Evolutionary conservation across 768 basidiomycete species (phyloP).

Genomic region (Mycena rebaudengoi): DNA sequence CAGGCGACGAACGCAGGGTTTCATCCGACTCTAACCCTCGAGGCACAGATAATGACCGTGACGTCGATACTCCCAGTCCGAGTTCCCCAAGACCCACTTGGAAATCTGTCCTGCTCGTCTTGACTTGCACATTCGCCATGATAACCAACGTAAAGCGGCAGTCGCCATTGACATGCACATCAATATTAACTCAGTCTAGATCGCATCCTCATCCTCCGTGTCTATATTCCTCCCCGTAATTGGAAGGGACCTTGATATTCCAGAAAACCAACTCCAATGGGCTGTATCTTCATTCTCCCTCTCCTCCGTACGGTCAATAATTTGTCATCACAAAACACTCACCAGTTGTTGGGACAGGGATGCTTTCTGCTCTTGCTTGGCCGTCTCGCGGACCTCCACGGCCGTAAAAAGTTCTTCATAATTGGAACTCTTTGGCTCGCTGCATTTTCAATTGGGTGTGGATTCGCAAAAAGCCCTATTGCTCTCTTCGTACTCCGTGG

Average conservation of each 20-base stretch:
- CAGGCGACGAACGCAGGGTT: no score
- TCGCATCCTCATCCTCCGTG: conserved; percentile 40
- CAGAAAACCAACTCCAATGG: conserved; percentile 57
- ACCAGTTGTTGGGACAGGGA: conserved; percentile 48
- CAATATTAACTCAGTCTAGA: conserved; percentile 26
- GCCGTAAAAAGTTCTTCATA: conserved; percentile 63
- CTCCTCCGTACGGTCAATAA: conserved; percentile 59
- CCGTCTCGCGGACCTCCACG: conserved; percentile 68
- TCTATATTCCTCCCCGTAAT: conserved; percentile 46
- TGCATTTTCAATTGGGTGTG: conserved; percentile 57
- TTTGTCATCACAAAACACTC: background rate
- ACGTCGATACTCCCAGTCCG: no score
- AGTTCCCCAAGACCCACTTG: background rate
- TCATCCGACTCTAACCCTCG: no score
- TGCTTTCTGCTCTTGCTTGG: conserved; percentile 71
- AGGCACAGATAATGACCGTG: no score
- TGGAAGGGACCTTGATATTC: conserved; percentile 45
- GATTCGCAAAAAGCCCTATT: conserved; percentile 56
- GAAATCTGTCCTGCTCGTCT: conserved; percentile 16
- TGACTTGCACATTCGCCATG: conserved; percentile 44
- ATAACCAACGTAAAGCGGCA: conserved; percentile 45
- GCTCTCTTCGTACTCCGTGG: conserved; percentile 67
- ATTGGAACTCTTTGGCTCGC: conserved; percentile 54
- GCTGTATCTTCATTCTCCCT: conserved; percentile 57
- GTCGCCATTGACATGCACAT: conserved; percentile 18